Percentiles rank a stretch among this genome's conserved stretches.
Conservation (phyloP, 805 yeast genomes). For the Pichia occidentalis region DNA sequence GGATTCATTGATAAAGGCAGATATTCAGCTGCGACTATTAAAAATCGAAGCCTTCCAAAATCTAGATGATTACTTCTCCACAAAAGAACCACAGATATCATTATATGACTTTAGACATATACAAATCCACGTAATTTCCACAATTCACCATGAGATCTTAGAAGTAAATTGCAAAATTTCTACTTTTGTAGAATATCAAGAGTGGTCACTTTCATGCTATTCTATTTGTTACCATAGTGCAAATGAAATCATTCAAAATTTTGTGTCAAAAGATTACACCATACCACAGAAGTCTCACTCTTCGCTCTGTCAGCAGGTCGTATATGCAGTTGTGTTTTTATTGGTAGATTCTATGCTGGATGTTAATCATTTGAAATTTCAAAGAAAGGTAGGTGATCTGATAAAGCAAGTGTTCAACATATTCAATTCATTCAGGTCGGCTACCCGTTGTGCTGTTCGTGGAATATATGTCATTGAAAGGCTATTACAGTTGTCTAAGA, state of each 20-base stretch:
- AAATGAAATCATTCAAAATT: constrained; percentile 14
- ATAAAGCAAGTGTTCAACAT: constrained; percentile 18
- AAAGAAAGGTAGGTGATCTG: constrained; percentile 13
- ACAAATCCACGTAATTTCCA: constrained; percentile 16
- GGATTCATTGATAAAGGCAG: constrained; percentile 20
- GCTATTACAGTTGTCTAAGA: constrained; percentile 12
- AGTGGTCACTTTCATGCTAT: constrained; percentile 22
- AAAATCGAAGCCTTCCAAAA: constrained; percentile 19
- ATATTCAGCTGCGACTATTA: constrained; percentile 22
- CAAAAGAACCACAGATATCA: constrained; percentile 13
- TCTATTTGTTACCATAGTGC: constrained; percentile 22
- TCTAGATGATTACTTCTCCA: constrained; percentile 14
- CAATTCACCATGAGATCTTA: constrained; percentile 21
- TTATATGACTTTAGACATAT: constrained; percentile 14
- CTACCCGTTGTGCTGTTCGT: constrained; percentile 27
- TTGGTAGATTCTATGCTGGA: constrained; percentile 26
- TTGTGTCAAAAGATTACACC: constrained; percentile 16
- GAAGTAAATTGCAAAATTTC: constrained; percentile 29
- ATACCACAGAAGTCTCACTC: constrained; percentile 20
- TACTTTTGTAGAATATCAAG: constrained; percentile 19
- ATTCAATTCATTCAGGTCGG: constrained; percentile 20
- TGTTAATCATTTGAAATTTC: constrained; percentile 16
- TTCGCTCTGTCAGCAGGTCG: constrained; percentile 21
- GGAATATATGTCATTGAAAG: constrained; percentile 26
- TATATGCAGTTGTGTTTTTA: constrained; percentile 25